phyloP scores from a whole-genome alignment of 805 yeast species.

The Scheffersomyces stipitis region DNA sequence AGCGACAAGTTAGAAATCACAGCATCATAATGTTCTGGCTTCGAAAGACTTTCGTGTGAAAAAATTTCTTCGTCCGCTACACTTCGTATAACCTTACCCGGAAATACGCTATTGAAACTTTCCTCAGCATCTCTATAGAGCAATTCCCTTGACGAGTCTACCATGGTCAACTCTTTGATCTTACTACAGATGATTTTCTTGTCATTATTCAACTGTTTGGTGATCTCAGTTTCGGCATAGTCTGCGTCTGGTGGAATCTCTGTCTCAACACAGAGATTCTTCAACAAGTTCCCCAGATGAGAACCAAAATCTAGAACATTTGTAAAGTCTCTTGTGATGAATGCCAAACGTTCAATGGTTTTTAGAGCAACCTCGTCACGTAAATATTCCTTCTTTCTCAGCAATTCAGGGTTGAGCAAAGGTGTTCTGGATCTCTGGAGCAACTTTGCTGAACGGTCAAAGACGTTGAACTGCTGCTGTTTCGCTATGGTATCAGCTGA shows the following conservation, averaged over 20 bases:
- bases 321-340: slow-evolving; percentile 63
- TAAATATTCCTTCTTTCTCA: slow-evolving; percentile 66
- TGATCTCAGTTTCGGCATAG: slow-evolving; percentile 36
- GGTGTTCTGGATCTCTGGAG: slow-evolving; percentile 61
- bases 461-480: slow-evolving; percentile 43
- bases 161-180: slow-evolving; percentile 57
- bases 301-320: slow-evolving; percentile 71
- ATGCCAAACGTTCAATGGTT: slow-evolving; percentile 73
- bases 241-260: slow-evolving; percentile 23
- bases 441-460: slow-evolving; percentile 61
- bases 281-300: slow-evolving; percentile 63
- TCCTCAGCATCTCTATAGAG: slow-evolving; percentile 50
- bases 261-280: slow-evolving; percentile 32
- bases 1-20: slow-evolving; percentile 70
- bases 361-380: slow-evolving; percentile 72
- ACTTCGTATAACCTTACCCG: slow-evolving; percentile 46
- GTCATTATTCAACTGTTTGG: slow-evolving; percentile 50
- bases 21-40: slow-evolving; percentile 56
- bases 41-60: slow-evolving; percentile 38
- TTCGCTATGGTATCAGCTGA: slow-evolving; percentile 18
- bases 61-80: slow-evolving; percentile 70
- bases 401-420: slow-evolving; percentile 36
- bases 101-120: slow-evolving; percentile 41
- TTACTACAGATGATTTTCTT: slow-evolving; percentile 51
- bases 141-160: slow-evolving; percentile 59